Evolutionary conservation across 768 basidiomycete species (phyloP).

Genomic region (Candolleomyces efflorescens): DNA sequence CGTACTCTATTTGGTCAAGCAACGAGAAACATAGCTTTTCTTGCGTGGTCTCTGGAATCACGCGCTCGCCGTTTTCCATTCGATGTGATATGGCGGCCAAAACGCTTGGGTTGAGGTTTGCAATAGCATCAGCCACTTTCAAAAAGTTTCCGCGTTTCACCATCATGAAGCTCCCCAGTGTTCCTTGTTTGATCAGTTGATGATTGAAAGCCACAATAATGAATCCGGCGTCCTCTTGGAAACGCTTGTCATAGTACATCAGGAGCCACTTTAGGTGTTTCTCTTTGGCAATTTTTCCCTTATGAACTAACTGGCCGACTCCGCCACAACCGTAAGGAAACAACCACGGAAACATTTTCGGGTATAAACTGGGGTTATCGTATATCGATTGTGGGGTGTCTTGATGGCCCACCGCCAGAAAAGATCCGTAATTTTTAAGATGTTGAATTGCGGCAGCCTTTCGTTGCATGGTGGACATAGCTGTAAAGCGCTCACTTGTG

Average conservation of each 20-base stretch:
- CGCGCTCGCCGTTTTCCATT: constrained; percentile 11
- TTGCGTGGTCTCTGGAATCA: constrained; percentile 11
- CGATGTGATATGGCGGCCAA: constrained; percentile 5
- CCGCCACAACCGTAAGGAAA: constrained; percentile 35
- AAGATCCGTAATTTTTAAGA: not conserved
- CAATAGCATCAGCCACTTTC: constrained; percentile 12
- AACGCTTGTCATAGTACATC: constrained; percentile 32
- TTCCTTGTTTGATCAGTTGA: constrained; percentile 22
- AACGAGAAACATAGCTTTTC: constrained; percentile 18
- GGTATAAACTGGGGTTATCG: constrained; percentile 30
- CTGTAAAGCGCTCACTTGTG: constrained; percentile 8
- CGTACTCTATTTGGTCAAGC: constrained; percentile 17
- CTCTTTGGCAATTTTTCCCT: no score
- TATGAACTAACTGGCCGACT: no score
- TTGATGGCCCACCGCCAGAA: not conserved
- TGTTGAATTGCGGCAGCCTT: not conserved
- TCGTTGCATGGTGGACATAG: not conserved
- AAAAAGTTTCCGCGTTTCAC: constrained; percentile 13
- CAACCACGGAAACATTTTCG: constrained; percentile 35
- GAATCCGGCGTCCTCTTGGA: constrained; percentile 28
- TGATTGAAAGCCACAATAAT: constrained; percentile 28
- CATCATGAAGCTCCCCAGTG: constrained; percentile 11
- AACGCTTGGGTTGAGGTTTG: no score
- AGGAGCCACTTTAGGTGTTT: constrained; percentile 21
- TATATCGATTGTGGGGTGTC: constrained; percentile 11